phyloP scores from a whole-genome alignment of 2,329 filamentous ascomycete species.

The Metarhizium rileyi region DNA sequence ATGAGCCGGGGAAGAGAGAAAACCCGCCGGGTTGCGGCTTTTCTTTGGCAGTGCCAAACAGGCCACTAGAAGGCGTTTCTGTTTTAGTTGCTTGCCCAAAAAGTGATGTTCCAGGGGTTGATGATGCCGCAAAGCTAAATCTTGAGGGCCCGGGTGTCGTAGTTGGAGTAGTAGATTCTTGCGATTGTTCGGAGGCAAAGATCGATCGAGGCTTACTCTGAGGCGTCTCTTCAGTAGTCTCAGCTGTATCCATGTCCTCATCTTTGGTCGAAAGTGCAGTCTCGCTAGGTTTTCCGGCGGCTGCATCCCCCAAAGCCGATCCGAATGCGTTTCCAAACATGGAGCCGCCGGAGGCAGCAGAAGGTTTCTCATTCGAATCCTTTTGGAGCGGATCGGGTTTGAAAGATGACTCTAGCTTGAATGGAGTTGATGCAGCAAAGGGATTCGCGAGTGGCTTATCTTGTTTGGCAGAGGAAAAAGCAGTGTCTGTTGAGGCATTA shows the following conservation, averaged over 20 bases:
- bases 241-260: constrained; percentile 40
- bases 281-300: constrained; percentile 26
- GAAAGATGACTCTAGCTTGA: constrained; percentile 61
- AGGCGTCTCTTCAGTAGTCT: constrained; percentile 23
- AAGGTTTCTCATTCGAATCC: constrained; percentile 45
- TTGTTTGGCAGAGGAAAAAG: constrained; percentile 18
- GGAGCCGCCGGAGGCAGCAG: constrained; percentile 29
- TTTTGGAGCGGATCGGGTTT: constrained; percentile 52
- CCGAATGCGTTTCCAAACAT: constrained; percentile 55
- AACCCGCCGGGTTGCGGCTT: constrained; percentile 16
- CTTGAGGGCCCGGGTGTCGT: constrained; percentile 40
- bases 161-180: constrained; percentile 38
- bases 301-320: constrained; percentile 42
- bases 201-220: constrained; percentile 27
- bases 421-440: constrained; percentile 34
- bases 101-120: constrained; percentile 20
- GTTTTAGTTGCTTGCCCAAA: constrained; percentile 26
- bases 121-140: constrained; percentile 30
- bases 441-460: constrained; percentile 14
- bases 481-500: constrained; percentile 14
- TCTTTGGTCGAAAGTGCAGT: constrained; percentile 33
- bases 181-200: constrained; percentile 16
- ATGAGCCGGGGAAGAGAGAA: constrained; percentile 16
- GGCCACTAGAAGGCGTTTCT: constrained; percentile 13
- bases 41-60: constrained; percentile 21